Percentiles rank a stretch among this genome's conserved stretches.
phyloP scores from a whole-genome alignment of 345 rosid species.

The Citrus reticulata region DNA sequence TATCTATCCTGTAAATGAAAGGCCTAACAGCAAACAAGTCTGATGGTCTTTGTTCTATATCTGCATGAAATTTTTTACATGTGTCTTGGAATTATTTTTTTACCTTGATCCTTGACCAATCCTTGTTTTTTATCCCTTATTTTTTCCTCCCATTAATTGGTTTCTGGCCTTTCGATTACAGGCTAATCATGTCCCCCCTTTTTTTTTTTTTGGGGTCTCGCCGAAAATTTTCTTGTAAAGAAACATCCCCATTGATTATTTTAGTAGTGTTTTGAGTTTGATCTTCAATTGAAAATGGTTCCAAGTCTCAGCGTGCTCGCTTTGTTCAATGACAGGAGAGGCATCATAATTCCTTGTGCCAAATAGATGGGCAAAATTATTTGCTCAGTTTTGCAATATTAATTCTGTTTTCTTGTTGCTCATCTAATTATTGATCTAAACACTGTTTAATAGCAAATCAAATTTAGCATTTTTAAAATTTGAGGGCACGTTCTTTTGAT shows the following conservation, averaged over 20 bases:
- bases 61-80: conserved; percentile 66
- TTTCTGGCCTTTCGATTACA: conserved; percentile 10
- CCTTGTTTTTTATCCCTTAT: conserved; percentile 9
- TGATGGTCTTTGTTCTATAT: conserved; percentile 62
- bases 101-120: conserved; percentile 41
- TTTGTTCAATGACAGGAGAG: background rate
- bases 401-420: background rate
- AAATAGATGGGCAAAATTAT: background rate
- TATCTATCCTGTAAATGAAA: conserved; percentile 80
- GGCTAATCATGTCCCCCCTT: conserved; percentile 24
- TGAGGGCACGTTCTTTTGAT: no score
- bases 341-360: background rate
- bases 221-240: conserved; percentile 43
- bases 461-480: no score
- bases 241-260: conserved; percentile 41
- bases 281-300: conserved; percentile 8
- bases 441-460: no score
- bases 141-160: conserved; percentile 23
- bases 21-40: conserved; percentile 94
- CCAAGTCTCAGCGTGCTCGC: background rate
- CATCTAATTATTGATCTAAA: background rate
- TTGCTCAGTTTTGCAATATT: background rate
- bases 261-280: conserved; percentile 31
- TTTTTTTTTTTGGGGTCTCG: conserved; percentile 12
- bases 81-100: conserved; percentile 51